Conservation (phyloP, 768 basidiomycete species). For the Plicaturopsis crispa region DNA sequence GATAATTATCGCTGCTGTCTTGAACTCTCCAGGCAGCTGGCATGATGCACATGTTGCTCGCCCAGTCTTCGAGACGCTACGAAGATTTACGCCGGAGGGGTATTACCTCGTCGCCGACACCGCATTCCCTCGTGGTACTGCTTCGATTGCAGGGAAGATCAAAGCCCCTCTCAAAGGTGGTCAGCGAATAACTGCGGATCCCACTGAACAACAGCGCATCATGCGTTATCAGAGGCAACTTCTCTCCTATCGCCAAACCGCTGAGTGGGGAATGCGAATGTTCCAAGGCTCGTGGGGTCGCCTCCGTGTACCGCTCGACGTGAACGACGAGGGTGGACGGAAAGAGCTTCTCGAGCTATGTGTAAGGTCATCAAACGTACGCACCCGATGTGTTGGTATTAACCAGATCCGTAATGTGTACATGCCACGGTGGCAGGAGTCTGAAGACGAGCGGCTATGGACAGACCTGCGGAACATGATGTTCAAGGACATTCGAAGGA, state of each 20-base stretch:
- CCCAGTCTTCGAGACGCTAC: constrained; percentile 29
- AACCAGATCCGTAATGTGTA: constrained; percentile 38
- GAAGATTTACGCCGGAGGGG: constrained; percentile 25
- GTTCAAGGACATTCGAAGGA: constrained; percentile 23
- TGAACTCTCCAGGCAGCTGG: constrained; percentile 42
- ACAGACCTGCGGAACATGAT: constrained; percentile 26
- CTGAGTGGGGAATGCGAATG: constrained; percentile 42
- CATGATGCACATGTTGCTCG: constrained; percentile 36
- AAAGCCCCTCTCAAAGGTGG: constrained; percentile 29
- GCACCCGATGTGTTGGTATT: constrained; percentile 25
- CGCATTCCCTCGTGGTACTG: constrained; percentile 33
- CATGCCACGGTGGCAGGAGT: constrained; percentile 26
- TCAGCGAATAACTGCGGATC: constrained; percentile 7
- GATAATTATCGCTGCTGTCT: constrained; percentile 21
- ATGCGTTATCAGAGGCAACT: constrained; percentile 29
- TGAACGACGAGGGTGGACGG: constrained; percentile 17
- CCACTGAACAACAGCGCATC: constrained; percentile 12
- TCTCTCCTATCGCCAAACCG: constrained; percentile 37
- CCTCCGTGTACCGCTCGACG: constrained; percentile 31
- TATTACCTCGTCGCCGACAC: constrained; percentile 38
- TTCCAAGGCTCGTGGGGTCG: constrained; percentile 40
- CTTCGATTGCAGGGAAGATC: constrained; percentile 24
- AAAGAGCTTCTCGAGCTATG: constrained; percentile 28
- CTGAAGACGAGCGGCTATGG: constrained; percentile 27
- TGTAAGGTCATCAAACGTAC: constrained; percentile 27